Evolutionary conservation across 495 filamentous ascomycete genomes (phyloP), one percentile per base, ranked within the genome.

Genomic region (Aspergillus funiculosus): DNA sequence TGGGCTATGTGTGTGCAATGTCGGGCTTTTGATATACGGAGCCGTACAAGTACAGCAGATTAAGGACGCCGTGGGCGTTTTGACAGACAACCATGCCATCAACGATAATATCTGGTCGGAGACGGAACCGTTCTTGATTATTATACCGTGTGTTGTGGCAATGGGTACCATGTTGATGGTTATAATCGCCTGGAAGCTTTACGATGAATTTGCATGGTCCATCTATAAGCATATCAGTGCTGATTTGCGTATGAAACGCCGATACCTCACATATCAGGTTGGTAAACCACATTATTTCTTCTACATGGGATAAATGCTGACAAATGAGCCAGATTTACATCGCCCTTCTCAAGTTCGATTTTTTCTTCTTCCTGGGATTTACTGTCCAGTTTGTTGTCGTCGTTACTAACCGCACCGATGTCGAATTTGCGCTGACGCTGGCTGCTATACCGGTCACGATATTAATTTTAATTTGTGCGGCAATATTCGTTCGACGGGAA

Each of bases 171-270:
- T 90, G 15, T 57, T 81, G 36, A 79, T 97, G 71, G 72, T 74
- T 14, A 80, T 86, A 41, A 68, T 92, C 42, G 83, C 90, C 4
- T 95, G 89, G 81, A 94, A 95, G 67, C 74, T 98, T 7, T 98
- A 98, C 58, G 88, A 94, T 60, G 94, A 97, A 62, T 98, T 98
- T 63, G 90, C 92, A 3, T 98, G 92, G 92, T 94, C 89, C 36
- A 97, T 98, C 59, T 90, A 97, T 64, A 97, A 98, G 72, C 90
- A 95, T 63, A 97, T 98, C 68, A 94, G 88, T 60, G 92, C 92
- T 25, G 92, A 98, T 73, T 77, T 97, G 59, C 81, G 86, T 54
- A 88, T 98, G 84, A 97, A 95, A 77, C 82, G 91, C 64, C 78
- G 92, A 51, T 97, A 94, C 73, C 76, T 97, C 45, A 86, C 89